Evolutionary conservation across 495 filamentous ascomycete species (phyloP).

Genomic region (Pyrenopolyporus hunteri): DNA sequence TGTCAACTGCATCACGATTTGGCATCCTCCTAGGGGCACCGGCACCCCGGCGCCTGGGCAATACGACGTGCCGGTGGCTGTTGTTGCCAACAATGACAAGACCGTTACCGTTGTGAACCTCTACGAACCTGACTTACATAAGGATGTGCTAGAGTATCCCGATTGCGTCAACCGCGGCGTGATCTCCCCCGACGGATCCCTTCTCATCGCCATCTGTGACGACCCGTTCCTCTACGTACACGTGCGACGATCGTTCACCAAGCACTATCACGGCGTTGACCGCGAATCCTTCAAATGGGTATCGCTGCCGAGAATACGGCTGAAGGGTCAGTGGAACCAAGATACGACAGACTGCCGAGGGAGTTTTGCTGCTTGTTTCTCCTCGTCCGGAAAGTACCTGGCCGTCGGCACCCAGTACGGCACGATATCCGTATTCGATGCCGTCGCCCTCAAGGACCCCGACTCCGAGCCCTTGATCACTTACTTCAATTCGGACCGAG

Average conservation of each 20-base stretch:
- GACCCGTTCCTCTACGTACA: constrained; percentile 84
- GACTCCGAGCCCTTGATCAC: constrained; percentile 50
- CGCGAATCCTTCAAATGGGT: constrained; percentile 48
- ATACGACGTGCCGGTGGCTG: constrained; percentile 54
- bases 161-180: constrained; percentile 90
- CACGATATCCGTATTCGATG: constrained; percentile 59
- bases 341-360: constrained; percentile 57
- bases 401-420: constrained; percentile 65
- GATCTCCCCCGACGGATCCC: constrained; percentile 83
- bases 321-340: constrained; percentile 55
- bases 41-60: constrained; percentile 36
- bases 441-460: constrained; percentile 43
- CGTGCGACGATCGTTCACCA: constrained; percentile 48
- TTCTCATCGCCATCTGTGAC: constrained; percentile 86
- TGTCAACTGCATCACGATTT: constrained; percentile 63
- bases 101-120: constrained; percentile 82
- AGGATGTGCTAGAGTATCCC: constrained; percentile 73
- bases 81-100: constrained; percentile 81
- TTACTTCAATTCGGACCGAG: constrained; percentile 62
- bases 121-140: constrained; percentile 44
- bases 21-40: constrained; percentile 49
- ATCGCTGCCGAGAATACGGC: constrained; percentile 48
- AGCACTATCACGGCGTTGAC: constrained; percentile 35
- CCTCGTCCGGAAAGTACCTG: constrained; percentile 56
- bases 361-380: constrained; percentile 63